phyloP scores from a whole-genome alignment of 805 yeast species.

The Teunomyces cretensis region DNA sequence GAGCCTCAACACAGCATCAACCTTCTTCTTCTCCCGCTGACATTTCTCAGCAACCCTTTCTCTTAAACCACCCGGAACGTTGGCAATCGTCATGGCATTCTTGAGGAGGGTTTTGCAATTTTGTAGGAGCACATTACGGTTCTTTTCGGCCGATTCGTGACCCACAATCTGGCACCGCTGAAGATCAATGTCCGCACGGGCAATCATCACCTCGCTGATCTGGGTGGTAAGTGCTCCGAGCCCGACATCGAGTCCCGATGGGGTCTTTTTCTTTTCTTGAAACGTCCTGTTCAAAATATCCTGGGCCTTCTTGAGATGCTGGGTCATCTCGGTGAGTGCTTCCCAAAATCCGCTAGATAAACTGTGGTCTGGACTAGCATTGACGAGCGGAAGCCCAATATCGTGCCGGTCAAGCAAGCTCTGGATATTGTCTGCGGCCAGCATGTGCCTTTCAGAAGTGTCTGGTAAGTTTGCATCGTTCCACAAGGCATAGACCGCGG shows the following conservation, averaged over 20 bases:
- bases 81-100: constrained; percentile 46
- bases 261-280: constrained; percentile 13
- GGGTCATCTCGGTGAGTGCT: constrained; percentile 36
- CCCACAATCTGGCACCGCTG: constrained; percentile 43
- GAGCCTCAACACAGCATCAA: constrained; percentile 47
- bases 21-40: constrained; percentile 38
- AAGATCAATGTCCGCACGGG: constrained; percentile 52
- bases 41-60: constrained; percentile 47
- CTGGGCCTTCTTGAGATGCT: constrained; percentile 39
- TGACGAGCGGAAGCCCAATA: constrained; percentile 10
- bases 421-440: constrained; percentile 45
- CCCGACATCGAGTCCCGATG: constrained; percentile 20
- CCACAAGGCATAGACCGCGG: constrained; percentile 35
- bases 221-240: constrained; percentile 34
- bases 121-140: constrained; percentile 27
- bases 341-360: constrained; percentile 35
- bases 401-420: constrained; percentile 40
- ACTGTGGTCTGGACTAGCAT: constrained; percentile 7
- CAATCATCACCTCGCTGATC: constrained; percentile 44
- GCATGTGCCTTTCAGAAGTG: constrained; percentile 37
- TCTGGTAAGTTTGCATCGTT: constrained; percentile 19
- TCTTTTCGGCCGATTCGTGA: constrained; percentile 28
- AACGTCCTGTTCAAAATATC: constrained; percentile 25
- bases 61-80: constrained; percentile 50
- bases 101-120: constrained; percentile 46